A percentile compares a stretch with the other conserved stretches of the same genome.
Conservation (phyloP, 192 early-diverging fungal species). For the Spinellus fusiger region DNA sequence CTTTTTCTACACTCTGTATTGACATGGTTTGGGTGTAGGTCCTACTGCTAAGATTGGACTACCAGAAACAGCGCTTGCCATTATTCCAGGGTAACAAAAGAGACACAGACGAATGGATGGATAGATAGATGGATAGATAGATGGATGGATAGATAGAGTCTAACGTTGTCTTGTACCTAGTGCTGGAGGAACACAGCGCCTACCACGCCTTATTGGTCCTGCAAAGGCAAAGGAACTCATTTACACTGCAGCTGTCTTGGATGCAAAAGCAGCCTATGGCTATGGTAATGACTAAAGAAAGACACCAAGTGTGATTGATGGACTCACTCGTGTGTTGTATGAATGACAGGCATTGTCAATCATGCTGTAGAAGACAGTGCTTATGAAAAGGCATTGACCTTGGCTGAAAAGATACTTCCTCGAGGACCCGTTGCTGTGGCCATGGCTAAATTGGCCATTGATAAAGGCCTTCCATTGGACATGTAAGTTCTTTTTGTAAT, state of each 20-base stretch:
- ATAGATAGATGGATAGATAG: not conserved
- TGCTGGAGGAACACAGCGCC: slow-evolving; percentile 91
- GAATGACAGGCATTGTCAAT: slow-evolving; percentile 70
- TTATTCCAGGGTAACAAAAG: slow-evolving; percentile 80
- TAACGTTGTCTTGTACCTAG: slow-evolving; percentile 29
- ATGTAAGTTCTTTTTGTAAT: slow-evolving; percentile 34
- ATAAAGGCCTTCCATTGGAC: slow-evolving; percentile 75
- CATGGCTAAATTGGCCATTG: slow-evolving; percentile 90
- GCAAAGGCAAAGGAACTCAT: slow-evolving; percentile 91
- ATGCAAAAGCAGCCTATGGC: slow-evolving; percentile 55
- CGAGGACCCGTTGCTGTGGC: slow-evolving; percentile 80
- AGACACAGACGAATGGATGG: not conserved
- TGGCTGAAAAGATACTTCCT: slow-evolving; percentile 74
- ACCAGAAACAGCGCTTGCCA: slow-evolving; percentile 88
- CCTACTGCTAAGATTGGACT: slow-evolving; percentile 74
- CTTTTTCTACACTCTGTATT: not conserved
- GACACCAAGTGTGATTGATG: not conserved
- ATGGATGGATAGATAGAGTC: not conserved
- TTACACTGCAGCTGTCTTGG: slow-evolving; percentile 73
- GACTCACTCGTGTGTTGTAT: not conserved
- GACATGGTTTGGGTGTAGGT: slow-evolving; percentile 20
- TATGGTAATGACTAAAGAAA: slow-evolving; percentile 32
- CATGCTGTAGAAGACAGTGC: slow-evolving; percentile 60
- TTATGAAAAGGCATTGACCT: slow-evolving; percentile 67
- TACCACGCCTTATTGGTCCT: slow-evolving; percentile 80